Evolutionary conservation across 805 yeast genomes (phyloP).

Genomic region (Candida sonorensis): DNA sequence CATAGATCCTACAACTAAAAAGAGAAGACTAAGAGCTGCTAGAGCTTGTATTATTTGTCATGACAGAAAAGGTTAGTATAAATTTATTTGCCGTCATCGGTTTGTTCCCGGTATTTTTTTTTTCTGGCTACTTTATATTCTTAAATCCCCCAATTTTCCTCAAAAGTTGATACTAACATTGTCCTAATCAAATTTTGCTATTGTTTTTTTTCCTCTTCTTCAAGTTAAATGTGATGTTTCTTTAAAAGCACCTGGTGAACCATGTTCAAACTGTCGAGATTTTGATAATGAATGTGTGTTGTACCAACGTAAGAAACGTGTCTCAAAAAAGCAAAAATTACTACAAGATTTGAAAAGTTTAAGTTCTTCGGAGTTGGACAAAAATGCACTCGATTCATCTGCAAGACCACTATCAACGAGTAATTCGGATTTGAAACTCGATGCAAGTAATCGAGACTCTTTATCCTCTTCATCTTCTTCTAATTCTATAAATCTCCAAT

Average conservation of each 20-base stretch:
- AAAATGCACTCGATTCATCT: too few species aligned
- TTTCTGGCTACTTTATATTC: neutral
- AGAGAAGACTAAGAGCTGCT: constrained; percentile 52
- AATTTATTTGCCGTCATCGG: too few species aligned
- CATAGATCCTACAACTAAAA: constrained; percentile 4
- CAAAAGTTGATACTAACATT: too few species aligned
- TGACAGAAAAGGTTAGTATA: constrained; percentile 51
- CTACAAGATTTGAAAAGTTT: too few species aligned
- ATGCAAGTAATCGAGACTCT: too few species aligned
- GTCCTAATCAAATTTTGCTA: constrained; percentile 1
- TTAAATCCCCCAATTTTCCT: too few species aligned
- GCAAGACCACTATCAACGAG: too few species aligned
- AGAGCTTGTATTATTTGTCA: constrained; percentile 72
- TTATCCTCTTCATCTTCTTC: too few species aligned
- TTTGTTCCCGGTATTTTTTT: neutral
- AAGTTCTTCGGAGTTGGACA: too few species aligned
- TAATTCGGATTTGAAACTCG: too few species aligned
- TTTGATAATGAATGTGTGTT: constrained; percentile 59
- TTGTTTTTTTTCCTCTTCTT: constrained; percentile 12
- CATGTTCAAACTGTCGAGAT: constrained; percentile 62
- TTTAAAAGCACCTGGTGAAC: constrained; percentile 34
- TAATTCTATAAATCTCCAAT: too few species aligned
- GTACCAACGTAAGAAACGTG: constrained; percentile 40
- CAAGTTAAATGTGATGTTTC: constrained; percentile 62
- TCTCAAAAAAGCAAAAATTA: constrained; percentile 8